Evolutionary conservation across 1,284 basidiomycete genomes (phyloP), one percentile per base, ranked within the genome.

Genomic region (Pseudozyma thailandica): DNA sequence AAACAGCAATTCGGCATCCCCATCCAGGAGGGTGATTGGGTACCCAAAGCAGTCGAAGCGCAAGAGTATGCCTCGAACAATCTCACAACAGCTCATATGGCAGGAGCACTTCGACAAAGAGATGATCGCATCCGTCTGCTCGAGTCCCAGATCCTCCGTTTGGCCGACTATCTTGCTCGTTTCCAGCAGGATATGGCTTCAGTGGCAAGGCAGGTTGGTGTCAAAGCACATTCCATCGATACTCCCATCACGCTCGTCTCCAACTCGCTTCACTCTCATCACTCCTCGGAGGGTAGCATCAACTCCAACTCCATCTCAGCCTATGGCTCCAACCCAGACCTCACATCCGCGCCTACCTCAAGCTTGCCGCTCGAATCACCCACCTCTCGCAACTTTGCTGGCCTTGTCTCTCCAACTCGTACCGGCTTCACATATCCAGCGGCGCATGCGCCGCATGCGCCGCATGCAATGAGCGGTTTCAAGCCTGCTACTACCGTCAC

Each of bases 91-190:
- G 53, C 58, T 5, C 55, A 66, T n/a, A 65, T 74, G 59, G 52
- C 50, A 3, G 44, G 15, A 13, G 57, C 68, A 6, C 63, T 70
- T 4, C 61, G 72, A 12, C 72, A 74, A 33, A 43, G 74, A 28
- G 79, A 83, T 54, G 78, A 83, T 33, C 75, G 78, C 43, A 81
- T 83, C 45, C 63, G 68, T 18, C 48, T 54, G 10, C 64, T 83
- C 25, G 82, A 83, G 39, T 56, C 61, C 7, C 79, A 82, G 43
- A 70, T 83, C 28, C 38, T 69, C 27, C 59, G 72, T 25, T 59
- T 82, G 0, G 63, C 71, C 13, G 74, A 76, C 45, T 74, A 74
- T 23, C 75, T 82, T 18, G 50, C 52, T 21, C 76, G 69, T 45
- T 64, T 82, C 23, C 75, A 75, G 37, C 72, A 75, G 30, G 75